Evolutionary conservation across 352 stramenopile genomes (phyloP).

Genomic region (Phytophthora citricola): DNA sequence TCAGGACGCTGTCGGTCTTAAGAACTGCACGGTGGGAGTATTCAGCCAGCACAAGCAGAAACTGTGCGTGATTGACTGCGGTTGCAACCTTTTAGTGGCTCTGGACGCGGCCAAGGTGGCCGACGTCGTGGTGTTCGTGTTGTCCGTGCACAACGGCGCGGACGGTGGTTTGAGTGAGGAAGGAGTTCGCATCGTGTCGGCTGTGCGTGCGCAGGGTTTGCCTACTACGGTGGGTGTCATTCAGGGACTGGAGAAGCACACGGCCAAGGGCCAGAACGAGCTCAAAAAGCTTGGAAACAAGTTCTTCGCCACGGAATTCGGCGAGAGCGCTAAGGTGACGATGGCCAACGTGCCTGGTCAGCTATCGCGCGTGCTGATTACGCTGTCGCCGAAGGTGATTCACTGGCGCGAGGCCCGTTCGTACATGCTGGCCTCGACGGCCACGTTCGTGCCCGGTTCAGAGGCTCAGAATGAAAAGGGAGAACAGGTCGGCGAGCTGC

Average conservation of each 20-base stretch:
- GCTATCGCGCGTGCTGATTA: slow-evolving; percentile 83
- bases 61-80: slow-evolving; percentile 85
- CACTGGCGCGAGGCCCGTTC: slow-evolving; percentile 90
- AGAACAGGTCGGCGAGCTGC: slow-evolving; percentile 69
- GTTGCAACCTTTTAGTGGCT: slow-evolving; percentile 80
- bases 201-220: slow-evolving; percentile 93
- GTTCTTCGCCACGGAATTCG: slow-evolving; percentile 92
- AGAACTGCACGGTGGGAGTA: slow-evolving; percentile 74
- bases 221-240: slow-evolving; percentile 88
- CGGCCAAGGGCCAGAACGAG: slow-evolving; percentile 74
- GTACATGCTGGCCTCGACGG: slow-evolving; percentile 85
- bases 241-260: slow-evolving; percentile 81
- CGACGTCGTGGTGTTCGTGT: slow-evolving; percentile 83
- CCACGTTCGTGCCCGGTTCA: slow-evolving; percentile 58
- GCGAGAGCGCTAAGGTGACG: slow-evolving; percentile 80
- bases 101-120: slow-evolving; percentile 89
- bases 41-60: slow-evolving; percentile 91
- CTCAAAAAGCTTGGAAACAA: slow-evolving; percentile 87
- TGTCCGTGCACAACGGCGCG: slow-evolving; percentile 78
- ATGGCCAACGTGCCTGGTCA: slow-evolving; percentile 82
- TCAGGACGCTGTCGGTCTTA: slow-evolving; percentile 44
- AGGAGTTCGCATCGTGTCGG: slow-evolving; percentile 91
- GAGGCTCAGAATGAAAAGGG: slow-evolving; percentile 49
- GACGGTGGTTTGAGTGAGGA: slow-evolving; percentile 88
- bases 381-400: slow-evolving; percentile 82